These are phyloP conservation scores for Tulasnella sp. DNA, from an alignment of 768 basidiomycete genomes.

Conservation along the genomic window DNA sequence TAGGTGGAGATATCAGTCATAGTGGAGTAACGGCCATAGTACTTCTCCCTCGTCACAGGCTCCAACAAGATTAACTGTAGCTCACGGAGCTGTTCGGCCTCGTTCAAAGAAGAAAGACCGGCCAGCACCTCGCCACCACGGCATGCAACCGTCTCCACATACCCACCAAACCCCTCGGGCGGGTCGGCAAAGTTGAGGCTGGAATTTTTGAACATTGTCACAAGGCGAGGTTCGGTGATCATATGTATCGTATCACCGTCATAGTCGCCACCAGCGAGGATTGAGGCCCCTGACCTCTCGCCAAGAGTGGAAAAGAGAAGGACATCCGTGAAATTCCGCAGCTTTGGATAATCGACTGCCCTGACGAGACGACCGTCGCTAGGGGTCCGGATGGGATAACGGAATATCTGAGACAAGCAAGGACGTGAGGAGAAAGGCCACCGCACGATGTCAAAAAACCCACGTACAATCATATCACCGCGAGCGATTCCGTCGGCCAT, in stretches of 20 bases:
- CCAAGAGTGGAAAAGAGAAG: slow-evolving; percentile 31
- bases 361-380: slow-evolving; percentile 4
- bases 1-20: slow-evolving; percentile 54
- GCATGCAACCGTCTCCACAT: slow-evolving; percentile 41
- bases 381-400: neutral
- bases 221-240: slow-evolving; percentile 53
- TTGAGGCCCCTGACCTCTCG: slow-evolving; percentile 48
- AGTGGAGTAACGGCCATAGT: slow-evolving; percentile 45
- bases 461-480: neutral
- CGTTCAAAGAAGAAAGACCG: slow-evolving; percentile 23
- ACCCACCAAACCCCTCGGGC: slow-evolving; percentile 37
- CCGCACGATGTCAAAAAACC: neutral
- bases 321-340: slow-evolving; percentile 14
- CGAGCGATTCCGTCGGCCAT: neutral
- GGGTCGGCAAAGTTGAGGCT: slow-evolving; percentile 41
- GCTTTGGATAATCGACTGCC: slow-evolving; percentile 13
- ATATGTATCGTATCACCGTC: slow-evolving; percentile 42
- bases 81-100: slow-evolving; percentile 28
- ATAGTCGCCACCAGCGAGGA: slow-evolving; percentile 58
- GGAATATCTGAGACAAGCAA: slow-evolving; percentile 2
- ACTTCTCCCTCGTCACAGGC: slow-evolving; percentile 38
- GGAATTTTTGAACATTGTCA: slow-evolving; percentile 47
- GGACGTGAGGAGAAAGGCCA: neutral
- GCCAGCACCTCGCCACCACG: slow-evolving; percentile 40
- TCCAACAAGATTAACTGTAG: slow-evolving; percentile 48